phyloP scores from a whole-genome alignment of 2,329 filamentous ascomycete species.

The Xylaria hypoxylon region DNA sequence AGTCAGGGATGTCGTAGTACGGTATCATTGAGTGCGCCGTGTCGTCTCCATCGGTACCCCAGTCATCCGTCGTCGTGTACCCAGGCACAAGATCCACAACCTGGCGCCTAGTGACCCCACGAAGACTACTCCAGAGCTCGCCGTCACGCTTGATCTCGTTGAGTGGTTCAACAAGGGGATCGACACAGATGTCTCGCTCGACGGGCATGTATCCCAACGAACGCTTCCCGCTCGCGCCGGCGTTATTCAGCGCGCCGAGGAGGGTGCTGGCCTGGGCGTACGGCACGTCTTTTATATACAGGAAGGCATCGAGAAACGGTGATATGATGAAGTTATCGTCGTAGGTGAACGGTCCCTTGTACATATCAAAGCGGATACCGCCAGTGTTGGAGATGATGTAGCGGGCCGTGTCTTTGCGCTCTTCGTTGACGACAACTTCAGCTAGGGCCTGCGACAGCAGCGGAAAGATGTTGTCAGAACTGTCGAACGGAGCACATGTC shows the following conservation, averaged over 20 bases:
- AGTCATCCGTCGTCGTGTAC: constrained; percentile 68
- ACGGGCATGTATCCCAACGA: constrained; percentile 54
- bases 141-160: constrained; percentile 35
- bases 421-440: constrained; percentile 63
- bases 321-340: constrained; percentile 66
- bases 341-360: constrained; percentile 71
- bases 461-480: constrained; percentile 65
- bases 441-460: constrained; percentile 64
- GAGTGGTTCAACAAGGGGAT: constrained; percentile 54
- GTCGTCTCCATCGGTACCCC: constrained; percentile 67
- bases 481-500: constrained; percentile 64
- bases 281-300: constrained; percentile 65
- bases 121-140: constrained; percentile 41
- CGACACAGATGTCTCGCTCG: constrained; percentile 59
- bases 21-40: constrained; percentile 63
- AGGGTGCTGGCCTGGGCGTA: constrained; percentile 57
- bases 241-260: constrained; percentile 58
- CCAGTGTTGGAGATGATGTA: constrained; percentile 72
- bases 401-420: constrained; percentile 62
- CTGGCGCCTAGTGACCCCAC: constrained; percentile 61
- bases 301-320: constrained; percentile 65
- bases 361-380: constrained; percentile 70
- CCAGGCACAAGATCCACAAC: constrained; percentile 59
- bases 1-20: constrained; percentile 60
- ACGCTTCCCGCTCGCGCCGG: constrained; percentile 52